Conservation (phyloP, 2,329 filamentous ascomycete species). For the Botrytis hyacinthi region DNA sequence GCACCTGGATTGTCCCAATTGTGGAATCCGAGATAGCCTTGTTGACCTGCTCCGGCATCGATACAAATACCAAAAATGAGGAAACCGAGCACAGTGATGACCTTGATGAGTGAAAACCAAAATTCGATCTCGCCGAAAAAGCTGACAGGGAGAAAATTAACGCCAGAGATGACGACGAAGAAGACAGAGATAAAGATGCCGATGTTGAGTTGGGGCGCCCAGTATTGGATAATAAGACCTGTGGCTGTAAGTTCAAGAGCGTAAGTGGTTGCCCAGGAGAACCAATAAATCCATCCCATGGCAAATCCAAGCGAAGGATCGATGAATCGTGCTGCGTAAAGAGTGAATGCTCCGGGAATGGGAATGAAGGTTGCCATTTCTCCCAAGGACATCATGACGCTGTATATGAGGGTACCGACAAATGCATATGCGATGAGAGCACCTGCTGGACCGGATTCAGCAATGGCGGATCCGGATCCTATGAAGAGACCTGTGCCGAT, state of each 20-base stretch:
- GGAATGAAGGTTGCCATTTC: conserved; percentile 80
- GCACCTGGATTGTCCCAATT: conserved; percentile 59
- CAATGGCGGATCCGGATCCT: conserved; percentile 61
- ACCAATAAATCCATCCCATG: conserved; percentile 84
- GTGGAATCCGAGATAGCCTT: conserved; percentile 56
- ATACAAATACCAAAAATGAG: conserved; percentile 75
- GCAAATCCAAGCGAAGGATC: conserved; percentile 71
- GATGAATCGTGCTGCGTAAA: conserved; percentile 73
- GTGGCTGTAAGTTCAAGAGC: conserved; percentile 71
- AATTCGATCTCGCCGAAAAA: conserved; percentile 78
- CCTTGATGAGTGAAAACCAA: conserved; percentile 75
- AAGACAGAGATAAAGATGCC: conserved; percentile 73
- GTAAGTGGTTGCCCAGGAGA: conserved; percentile 71
- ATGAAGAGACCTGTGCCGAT: conserved; percentile 74
- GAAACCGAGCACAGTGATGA: conserved; percentile 71
- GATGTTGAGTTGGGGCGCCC: conserved; percentile 60
- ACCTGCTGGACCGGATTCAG: conserved; percentile 62
- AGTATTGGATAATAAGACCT: conserved; percentile 74
- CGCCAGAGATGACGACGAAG: conserved; percentile 64
- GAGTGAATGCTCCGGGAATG: conserved; percentile 71
- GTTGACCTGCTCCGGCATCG: conserved; percentile 64
- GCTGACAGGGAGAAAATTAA: conserved; percentile 70
- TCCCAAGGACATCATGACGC: conserved; percentile 67
- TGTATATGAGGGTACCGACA: conserved; percentile 70
- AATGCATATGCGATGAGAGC: conserved; percentile 67